Percentiles rank a stretch among this genome's conserved stretches.
These are phyloP conservation scores for Dichotomopilus funicola DNA, from an alignment of 2,329 filamentous ascomycete species.

Conservation along the genomic window DNA sequence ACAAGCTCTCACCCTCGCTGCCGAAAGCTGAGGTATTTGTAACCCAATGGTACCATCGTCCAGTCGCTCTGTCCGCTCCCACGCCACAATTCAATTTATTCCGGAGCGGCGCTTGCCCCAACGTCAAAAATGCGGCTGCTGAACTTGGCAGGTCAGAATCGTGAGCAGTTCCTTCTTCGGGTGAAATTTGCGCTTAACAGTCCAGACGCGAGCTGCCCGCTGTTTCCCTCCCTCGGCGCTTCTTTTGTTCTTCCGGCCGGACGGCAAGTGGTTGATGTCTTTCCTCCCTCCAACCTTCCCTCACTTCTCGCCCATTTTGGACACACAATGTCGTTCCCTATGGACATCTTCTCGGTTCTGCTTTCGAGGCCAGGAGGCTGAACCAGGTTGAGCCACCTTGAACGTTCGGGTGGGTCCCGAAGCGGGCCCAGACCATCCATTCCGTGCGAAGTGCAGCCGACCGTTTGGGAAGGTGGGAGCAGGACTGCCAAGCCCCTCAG, in stretches of 20 bases:
- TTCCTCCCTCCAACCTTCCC: not conserved
- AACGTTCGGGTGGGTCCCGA: slow-evolving; percentile 10
- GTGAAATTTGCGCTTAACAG: too few species aligned
- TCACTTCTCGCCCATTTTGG: too few species aligned
- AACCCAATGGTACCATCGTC: not conserved
- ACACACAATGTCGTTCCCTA: too few species aligned
- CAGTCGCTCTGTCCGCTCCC: not conserved
- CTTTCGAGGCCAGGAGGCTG: slow-evolving; percentile 2
- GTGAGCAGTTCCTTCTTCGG: too few species aligned
- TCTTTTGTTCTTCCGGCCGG: not conserved
- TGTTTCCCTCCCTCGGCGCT: not conserved
- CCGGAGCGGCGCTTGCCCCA: not conserved
- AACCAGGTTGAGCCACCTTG: not conserved
- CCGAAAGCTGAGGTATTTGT: too few species aligned
- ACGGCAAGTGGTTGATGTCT: not conserved
- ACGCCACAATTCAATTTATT: slow-evolving; percentile 9
- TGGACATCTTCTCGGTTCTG: slow-evolving; percentile 4
- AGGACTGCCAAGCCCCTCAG: not conserved
- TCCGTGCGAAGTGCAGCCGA: slow-evolving; percentile 1
- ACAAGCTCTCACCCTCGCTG: too few species aligned
- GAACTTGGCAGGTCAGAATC: slow-evolving; percentile 15
- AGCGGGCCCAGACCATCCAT: slow-evolving; percentile 14
- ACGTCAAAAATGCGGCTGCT: slow-evolving; percentile 5
- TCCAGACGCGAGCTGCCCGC: too few species aligned
- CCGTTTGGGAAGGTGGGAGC: slow-evolving; percentile 20